These are phyloP conservation scores for Phytophthora rubi DNA, from an alignment of 352 stramenopile species.

Conservation along the genomic window DNA sequence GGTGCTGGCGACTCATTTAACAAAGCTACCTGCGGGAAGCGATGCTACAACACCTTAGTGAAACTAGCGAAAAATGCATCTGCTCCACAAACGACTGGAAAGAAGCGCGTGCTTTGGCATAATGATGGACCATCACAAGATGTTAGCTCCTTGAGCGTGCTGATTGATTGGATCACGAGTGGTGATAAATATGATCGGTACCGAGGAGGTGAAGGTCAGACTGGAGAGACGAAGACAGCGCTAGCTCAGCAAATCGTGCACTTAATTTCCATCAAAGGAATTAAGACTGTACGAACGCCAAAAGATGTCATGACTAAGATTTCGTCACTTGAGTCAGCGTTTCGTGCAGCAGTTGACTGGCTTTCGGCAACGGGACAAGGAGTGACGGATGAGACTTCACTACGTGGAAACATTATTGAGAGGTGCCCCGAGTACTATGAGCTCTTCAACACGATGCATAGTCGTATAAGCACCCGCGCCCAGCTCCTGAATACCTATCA, in stretches of 20 bases:
- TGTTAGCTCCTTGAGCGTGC: slow-evolving; percentile 13
- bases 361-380: too few species aligned
- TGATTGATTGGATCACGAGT: slow-evolving; percentile 15
- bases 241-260: not conserved
- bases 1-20: slow-evolving; percentile 5
- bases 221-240: not conserved
- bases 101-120: slow-evolving; percentile 17
- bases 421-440: too few species aligned
- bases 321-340: too few species aligned
- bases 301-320: not conserved
- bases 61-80: not conserved
- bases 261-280: not conserved
- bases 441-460: too few species aligned
- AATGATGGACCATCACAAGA: slow-evolving; percentile 11
- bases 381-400: too few species aligned
- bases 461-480: too few species aligned
- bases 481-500: too few species aligned
- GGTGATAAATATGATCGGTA: slow-evolving; percentile 17
- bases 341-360: too few species aligned
- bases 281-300: not conserved
- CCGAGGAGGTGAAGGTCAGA: slow-evolving; percentile 8
- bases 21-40: slow-evolving; percentile 6
- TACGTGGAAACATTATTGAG: too few species aligned
- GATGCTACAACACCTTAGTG: slow-evolving; percentile 18
- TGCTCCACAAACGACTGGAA: not conserved